Evolutionary conservation across 2,329 filamentous ascomycete genomes (phyloP).

Genomic region (Sporothrix pallida): DNA sequence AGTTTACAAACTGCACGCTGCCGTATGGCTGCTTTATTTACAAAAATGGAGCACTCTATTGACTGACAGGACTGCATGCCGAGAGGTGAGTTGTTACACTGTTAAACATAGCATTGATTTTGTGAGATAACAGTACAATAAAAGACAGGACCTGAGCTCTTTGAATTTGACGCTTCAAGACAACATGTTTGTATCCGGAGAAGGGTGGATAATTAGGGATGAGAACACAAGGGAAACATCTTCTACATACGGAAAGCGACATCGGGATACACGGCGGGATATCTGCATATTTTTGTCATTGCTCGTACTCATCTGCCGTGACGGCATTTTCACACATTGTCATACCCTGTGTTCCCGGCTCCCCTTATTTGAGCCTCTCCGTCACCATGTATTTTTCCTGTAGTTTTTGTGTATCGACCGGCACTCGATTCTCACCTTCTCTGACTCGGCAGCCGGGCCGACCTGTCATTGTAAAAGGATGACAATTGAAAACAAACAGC

Average conservation of each 20-base stretch:
- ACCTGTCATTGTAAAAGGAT: not conserved
- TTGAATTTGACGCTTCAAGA: too few species aligned
- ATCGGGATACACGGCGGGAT: too few species aligned
- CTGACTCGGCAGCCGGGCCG: slow-evolving; percentile 9
- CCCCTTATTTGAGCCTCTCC: not conserved
- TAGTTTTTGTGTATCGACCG: not conserved
- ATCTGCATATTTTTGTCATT: not conserved
- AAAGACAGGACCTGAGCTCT: too few species aligned
- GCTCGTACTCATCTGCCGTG: not conserved
- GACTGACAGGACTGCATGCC: not conserved
- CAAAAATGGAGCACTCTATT: not conserved
- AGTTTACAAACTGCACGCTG: not conserved
- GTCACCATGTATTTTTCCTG: not conserved
- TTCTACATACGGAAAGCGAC: too few species aligned
- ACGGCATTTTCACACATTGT: not conserved
- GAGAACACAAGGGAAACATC: too few species aligned
- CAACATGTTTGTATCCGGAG: not conserved
- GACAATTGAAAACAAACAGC: too few species aligned
- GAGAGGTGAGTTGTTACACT: not conserved
- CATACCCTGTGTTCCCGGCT: not conserved
- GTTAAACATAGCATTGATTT: not conserved
- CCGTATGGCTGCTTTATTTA: not conserved
- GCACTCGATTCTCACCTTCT: not conserved
- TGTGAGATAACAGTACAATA: not conserved
- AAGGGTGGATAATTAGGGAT: not conserved